Conservation (phyloP, 371 early-diverging fungal species). For the Apophysomyces sp. region DNA sequence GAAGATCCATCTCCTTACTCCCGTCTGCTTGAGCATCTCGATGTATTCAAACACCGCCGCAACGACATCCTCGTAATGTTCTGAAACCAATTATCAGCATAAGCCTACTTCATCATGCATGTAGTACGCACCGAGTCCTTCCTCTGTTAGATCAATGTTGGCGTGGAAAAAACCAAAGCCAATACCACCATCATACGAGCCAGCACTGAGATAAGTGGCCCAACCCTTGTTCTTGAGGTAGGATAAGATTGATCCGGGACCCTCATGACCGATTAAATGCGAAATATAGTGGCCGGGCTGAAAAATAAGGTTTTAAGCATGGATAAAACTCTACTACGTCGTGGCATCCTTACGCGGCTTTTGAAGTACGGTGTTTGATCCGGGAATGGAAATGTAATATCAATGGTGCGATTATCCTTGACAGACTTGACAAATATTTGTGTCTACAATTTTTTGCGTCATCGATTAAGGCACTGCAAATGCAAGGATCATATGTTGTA, state of each 20-base stretch:
- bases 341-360: constrained; percentile 37
- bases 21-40: constrained; percentile 67
- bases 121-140: constrained; percentile 63
- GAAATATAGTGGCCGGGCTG: constrained; percentile 71
- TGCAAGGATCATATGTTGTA: background rate
- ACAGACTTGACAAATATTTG: constrained; percentile 78
- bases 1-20: constrained; percentile 79
- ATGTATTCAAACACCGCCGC: constrained; percentile 86
- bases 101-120: background rate
- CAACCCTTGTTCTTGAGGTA: constrained; percentile 83
- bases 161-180: constrained; percentile 83
- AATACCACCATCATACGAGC: constrained; percentile 54
- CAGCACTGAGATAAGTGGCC: constrained; percentile 77
- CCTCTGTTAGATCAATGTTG: constrained; percentile 74
- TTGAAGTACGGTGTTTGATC: constrained; percentile 63
- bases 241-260: constrained; percentile 82
- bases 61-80: constrained; percentile 78
- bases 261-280: constrained; percentile 82
- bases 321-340: background rate
- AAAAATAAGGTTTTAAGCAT: background rate
- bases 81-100: constrained; percentile 23
- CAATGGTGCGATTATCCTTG: constrained; percentile 71
- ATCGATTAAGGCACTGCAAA: background rate
- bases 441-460: constrained; percentile 33
- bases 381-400: constrained; percentile 84